These are phyloP conservation scores for Termitomyces eurrhizus DNA, from an alignment of 768 basidiomycete species.

Conservation along the genomic window DNA sequence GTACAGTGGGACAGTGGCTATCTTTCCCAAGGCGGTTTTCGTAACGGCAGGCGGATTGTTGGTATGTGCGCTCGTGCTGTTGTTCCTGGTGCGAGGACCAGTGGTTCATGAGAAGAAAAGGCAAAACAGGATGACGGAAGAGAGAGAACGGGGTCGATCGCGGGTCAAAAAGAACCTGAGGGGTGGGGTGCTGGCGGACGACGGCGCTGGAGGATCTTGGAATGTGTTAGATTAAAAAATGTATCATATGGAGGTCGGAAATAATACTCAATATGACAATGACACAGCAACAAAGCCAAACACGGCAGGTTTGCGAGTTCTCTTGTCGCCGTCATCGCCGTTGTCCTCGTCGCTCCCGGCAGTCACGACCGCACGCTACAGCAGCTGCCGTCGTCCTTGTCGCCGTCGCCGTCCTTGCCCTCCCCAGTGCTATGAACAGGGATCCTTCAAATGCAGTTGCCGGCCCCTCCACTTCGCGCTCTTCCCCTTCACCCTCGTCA, in stretches of 20 bases:
- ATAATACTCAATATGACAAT: not conserved
- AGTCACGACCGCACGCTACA: conserved; percentile 16
- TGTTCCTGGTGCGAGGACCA: conserved; percentile 39
- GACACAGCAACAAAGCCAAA: conserved; percentile 21
- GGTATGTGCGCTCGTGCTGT: conserved; percentile 30
- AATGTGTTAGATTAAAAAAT: conserved; percentile 2
- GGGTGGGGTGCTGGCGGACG: conserved; percentile 29
- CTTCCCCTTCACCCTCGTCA: conserved; percentile 27
- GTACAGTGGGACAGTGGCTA: conserved; percentile 66
- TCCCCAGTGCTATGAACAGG: conserved; percentile 31
- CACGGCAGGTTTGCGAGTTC: conserved; percentile 15
- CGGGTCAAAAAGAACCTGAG: conserved; percentile 45
- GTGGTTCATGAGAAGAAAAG: conserved; percentile 22
- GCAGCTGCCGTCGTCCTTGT: conserved; percentile 19
- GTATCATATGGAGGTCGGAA: conserved; percentile 5
- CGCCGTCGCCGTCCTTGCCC: conserved; percentile 13
- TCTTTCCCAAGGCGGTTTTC: conserved; percentile 71
- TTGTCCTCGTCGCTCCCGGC: conserved; percentile 15
- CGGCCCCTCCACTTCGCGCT: conserved; percentile 48
- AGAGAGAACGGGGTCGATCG: conserved; percentile 42
- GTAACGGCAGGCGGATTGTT: conserved; percentile 50
- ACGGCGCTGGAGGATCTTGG: conserved; percentile 8
- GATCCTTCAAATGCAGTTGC: conserved; percentile 54
- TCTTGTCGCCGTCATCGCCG: conserved; percentile 13
- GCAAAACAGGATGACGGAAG: conserved; percentile 16